Conservation (phyloP, 2,329 filamentous ascomycete genomes). For the Hypoxylon sp. region DNA sequence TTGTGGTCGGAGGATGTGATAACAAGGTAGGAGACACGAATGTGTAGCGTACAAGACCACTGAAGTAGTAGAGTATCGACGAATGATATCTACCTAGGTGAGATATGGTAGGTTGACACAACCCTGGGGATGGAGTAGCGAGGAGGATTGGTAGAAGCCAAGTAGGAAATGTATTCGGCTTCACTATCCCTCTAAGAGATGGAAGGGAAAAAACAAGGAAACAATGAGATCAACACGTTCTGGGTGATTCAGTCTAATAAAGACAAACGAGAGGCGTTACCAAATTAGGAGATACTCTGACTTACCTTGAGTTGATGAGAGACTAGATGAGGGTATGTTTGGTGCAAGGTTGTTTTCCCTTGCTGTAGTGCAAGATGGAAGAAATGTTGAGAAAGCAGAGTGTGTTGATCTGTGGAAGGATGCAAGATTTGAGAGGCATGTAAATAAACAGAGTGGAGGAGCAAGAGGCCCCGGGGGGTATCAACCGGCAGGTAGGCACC, state of each 20-base stretch:
- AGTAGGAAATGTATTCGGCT: not conserved
- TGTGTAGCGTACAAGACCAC: not conserved
- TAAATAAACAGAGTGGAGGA: not conserved
- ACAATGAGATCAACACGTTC: not conserved
- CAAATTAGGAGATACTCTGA: not conserved
- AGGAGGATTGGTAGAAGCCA: not conserved
- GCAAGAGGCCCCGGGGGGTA: not conserved
- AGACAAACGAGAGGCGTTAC: not conserved
- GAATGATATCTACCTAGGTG: not conserved
- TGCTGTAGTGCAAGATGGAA: not conserved
- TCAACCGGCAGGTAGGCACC: not conserved
- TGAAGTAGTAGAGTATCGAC: not conserved
- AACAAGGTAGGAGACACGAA: not conserved
- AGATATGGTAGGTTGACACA: not conserved
- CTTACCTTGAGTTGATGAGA: conserved; percentile 11
- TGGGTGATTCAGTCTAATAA: not conserved
- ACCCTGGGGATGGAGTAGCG: not conserved
- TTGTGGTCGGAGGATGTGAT: not conserved
- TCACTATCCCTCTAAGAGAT: not conserved
- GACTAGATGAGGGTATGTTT: not conserved
- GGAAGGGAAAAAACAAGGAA: not conserved
- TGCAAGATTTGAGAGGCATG: not conserved
- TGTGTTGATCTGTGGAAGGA: not conserved
- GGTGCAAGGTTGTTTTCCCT: not conserved
- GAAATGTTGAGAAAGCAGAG: not conserved